Evolutionary conservation across 192 early-diverging fungal genomes (phyloP).

Genomic region (Cetraspora pellucida): DNA sequence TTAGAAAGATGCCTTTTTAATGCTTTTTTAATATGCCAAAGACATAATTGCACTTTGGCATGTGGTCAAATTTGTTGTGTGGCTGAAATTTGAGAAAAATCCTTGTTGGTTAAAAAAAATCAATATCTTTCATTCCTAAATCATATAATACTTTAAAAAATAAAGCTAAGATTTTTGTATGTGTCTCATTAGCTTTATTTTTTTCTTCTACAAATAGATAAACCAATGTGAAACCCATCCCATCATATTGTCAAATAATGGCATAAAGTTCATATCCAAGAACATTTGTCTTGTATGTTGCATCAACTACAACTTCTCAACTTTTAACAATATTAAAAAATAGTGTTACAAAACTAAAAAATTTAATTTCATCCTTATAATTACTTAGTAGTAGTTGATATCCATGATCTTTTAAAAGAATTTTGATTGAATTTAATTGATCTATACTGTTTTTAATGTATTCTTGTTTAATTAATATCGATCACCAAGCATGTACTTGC

Average conservation of each 20-base stretch:
- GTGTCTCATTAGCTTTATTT: neutral
- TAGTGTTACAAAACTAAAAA: neutral
- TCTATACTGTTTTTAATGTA: neutral
- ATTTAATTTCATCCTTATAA: neutral
- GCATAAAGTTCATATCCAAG: conserved; percentile 7
- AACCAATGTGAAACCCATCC: neutral
- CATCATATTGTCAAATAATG: neutral
- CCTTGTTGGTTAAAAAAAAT: neutral
- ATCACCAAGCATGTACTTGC: neutral
- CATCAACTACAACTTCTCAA: conserved; percentile 3
- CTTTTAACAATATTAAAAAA: neutral
- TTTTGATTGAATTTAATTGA: neutral
- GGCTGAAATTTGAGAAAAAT: neutral
- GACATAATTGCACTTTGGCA: neutral
- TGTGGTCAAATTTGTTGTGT: neutral
- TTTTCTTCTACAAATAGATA: neutral
- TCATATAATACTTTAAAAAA: neutral
- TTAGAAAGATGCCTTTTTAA: neutral
- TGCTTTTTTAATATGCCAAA: neutral
- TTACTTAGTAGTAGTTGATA: neutral
- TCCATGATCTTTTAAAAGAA: neutral
- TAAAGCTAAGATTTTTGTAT: neutral
- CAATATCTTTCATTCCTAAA: neutral
- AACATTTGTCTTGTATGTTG: neutral
- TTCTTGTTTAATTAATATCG: neutral